These are phyloP conservation scores for Solanum verrucosum DNA, from an alignment of 257 asterid species.

Conservation along the genomic window DNA sequence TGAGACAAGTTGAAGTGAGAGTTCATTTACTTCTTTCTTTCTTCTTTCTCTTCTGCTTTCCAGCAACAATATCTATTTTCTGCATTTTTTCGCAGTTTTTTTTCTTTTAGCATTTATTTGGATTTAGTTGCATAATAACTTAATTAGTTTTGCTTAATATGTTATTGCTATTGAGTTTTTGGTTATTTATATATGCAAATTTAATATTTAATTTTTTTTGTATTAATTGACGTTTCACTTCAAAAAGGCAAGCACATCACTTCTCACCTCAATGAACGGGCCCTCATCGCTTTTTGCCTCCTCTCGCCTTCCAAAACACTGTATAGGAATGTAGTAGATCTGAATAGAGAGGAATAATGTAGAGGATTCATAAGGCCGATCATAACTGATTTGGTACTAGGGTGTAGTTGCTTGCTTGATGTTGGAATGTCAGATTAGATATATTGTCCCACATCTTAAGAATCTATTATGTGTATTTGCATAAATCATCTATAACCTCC, in stretches of 20 bases:
- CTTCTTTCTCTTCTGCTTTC: background rate
- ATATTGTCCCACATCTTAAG: background rate
- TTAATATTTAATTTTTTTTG: background rate
- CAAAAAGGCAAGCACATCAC: background rate
- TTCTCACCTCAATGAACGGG: background rate
- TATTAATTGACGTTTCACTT: background rate
- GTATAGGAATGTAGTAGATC: background rate
- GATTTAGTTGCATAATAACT: background rate
- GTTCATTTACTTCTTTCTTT: background rate
- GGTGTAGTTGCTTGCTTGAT: background rate
- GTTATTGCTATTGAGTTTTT: background rate
- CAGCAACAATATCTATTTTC: background rate
- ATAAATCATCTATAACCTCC: background rate
- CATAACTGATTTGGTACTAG: background rate
- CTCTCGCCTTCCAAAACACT: background rate
- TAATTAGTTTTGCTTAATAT: background rate
- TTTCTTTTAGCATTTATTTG: background rate
- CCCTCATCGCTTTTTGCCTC: background rate
- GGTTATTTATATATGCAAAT: background rate
- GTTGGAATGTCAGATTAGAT: background rate
- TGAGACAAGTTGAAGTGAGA: background rate
- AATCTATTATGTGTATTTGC: background rate
- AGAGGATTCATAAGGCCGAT: background rate
- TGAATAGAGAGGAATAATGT: background rate
- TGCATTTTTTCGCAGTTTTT: background rate